These are phyloP conservation scores for Pythium phragmitis DNA, from an alignment of 352 stramenopile genomes.

Conservation along the genomic window DNA sequence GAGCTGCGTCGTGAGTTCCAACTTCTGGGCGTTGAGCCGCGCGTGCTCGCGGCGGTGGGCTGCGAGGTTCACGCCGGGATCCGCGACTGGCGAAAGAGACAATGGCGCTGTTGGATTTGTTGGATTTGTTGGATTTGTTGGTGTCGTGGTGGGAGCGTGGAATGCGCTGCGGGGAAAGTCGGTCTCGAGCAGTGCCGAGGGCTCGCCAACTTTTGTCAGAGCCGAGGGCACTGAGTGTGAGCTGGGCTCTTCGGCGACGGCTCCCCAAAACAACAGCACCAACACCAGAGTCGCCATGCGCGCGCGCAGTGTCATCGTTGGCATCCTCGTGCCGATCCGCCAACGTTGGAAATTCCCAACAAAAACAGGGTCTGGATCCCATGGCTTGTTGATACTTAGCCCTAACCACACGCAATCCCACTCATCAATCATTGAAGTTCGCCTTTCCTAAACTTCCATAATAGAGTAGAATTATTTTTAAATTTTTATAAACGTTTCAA, in stretches of 20 bases:
- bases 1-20: background rate
- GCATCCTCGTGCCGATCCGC: background rate
- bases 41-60: constrained; percentile 12
- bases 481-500: no score
- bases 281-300: background rate
- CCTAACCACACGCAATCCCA: background rate
- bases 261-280: background rate
- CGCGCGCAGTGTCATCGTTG: background rate
- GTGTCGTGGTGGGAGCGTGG: background rate
- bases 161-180: background rate
- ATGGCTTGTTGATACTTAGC: background rate
- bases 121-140: constrained; percentile 2
- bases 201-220: background rate
- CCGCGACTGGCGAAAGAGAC: constrained; percentile 3
- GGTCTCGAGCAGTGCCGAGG: background rate
- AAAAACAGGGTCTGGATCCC: no score
- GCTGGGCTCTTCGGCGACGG: background rate
- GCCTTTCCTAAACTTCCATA: no score
- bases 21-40: constrained; percentile 4
- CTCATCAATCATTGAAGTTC: background rate
- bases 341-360: background rate
- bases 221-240: background rate
- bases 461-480: no score
- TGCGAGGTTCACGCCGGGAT: background rate
- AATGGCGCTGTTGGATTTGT: background rate